Evolutionary conservation across 768 basidiomycete species (phyloP), one percentile per base, ranked within the genome.

Genomic region (Hirschioporus abietinus): DNA sequence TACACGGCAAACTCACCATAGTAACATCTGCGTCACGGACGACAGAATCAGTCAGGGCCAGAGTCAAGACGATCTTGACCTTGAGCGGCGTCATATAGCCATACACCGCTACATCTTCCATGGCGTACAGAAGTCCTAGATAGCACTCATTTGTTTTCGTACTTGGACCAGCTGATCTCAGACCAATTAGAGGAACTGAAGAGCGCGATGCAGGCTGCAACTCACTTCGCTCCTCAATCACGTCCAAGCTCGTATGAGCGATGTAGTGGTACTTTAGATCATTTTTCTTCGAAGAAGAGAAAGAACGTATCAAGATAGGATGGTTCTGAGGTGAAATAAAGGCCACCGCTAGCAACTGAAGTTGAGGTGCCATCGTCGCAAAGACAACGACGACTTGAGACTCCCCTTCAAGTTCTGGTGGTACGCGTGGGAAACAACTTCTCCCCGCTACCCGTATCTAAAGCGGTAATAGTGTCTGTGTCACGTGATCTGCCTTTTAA

Each of bases 41-140:
- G 24, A 95, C 85, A 15, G 90, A 82, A 73, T 96, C 95, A 8
- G 91, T 87, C 69, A 95, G 77, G 8, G 91, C 88, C 63, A 96
- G 76, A 0, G 89, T 89, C 64, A 96, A 73, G 66, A 96, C 84
- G 71, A 96, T 93, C 80, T 95, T 95, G 72, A 95, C 83, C 73
- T 90, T 92, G 68, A 93, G 79, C 15, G 94, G 92, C 10, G 93
- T 95, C 63, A 95, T 86, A 77, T 94, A 96, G 57, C 94, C 95
- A 76, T 96, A 96, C 52, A 94, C 92, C 1, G 92, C 93, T 63
- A 93, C 90, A 70, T 96, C 94, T 77, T 96, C 95, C 83, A 96
- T 90, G n/a, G 89, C 84, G 75, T 93, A 94, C 26, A 96, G 77
- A 65, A 96, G 80, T 6, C 93, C 94, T 42, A 95, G 83, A 73